Evolutionary conservation across 305 asterid species (phyloP).

Genomic region (Fraxinus ornus): DNA sequence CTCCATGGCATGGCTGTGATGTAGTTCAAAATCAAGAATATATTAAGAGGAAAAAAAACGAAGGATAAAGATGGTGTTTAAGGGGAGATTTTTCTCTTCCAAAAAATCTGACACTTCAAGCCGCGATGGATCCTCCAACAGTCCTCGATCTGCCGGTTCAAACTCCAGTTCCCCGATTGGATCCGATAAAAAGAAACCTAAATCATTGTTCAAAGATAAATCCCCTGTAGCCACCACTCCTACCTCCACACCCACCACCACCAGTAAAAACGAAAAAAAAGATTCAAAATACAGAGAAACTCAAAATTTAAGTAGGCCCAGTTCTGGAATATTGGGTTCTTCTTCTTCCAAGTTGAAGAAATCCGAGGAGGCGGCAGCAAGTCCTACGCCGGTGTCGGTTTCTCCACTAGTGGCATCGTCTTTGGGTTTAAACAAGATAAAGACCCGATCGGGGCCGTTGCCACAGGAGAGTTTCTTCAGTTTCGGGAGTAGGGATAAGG

Average conservation of each 20-base stretch:
- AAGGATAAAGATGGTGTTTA: conserved; percentile 68
- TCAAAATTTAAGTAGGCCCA: conserved; percentile 35
- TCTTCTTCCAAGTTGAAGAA: conserved; percentile 45
- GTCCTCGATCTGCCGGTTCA: conserved; percentile 80
- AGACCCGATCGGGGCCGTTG: conserved; percentile 99
- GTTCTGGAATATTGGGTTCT: conserved; percentile 32
- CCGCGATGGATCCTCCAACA: conserved; percentile 88
- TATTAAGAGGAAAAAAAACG: not conserved
- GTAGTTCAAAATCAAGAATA: not conserved
- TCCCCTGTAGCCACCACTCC: conserved; percentile 48
- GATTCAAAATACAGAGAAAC: conserved; percentile 53
- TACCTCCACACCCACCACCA: conserved; percentile 20
- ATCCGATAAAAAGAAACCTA: conserved; percentile 76
- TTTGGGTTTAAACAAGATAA: conserved; percentile 91
- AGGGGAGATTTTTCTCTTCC: conserved; percentile 86
- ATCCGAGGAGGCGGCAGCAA: conserved; percentile 41
- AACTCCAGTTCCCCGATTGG: conserved; percentile 86
- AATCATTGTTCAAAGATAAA: conserved; percentile 58
- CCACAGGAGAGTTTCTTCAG: conserved; percentile 96
- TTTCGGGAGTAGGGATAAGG: conserved; percentile 73
- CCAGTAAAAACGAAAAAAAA: conserved; percentile 51
- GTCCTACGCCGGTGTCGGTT: conserved; percentile 40
- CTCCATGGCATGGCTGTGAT: conserved; percentile 19
- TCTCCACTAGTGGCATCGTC: conserved; percentile 99
- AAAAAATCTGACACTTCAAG: conserved; percentile 82